Base-by-base conservation (phyloP, 768 basidiomycete species). In the Gloeopeniophorella convolvens region DNA sequence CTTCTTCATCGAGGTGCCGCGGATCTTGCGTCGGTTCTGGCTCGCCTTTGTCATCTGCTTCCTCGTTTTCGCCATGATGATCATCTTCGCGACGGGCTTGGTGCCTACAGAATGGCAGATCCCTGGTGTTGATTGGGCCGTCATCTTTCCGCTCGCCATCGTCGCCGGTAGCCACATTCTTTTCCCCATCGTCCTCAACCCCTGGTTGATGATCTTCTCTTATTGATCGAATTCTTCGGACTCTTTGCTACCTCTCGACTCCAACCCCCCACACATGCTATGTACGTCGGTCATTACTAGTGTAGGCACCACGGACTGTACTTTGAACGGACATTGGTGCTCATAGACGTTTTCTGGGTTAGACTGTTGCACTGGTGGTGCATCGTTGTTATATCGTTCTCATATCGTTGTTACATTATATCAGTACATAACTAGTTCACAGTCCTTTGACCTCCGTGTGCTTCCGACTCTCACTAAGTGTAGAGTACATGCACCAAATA, bases 1-100 rank as follows among this genome's bases (percentile, higher is more conserved):
- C 63, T 92, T 95, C 72, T 92, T 87, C 78, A 78, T 85, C 48
- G 91, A 95, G 65, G 80, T 92, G 11, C 92, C 92, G 1, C 78
- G 79, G 49, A 91, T 94, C 62, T 70, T 84, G 61, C 80, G 80
- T 56, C 83, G 89, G 3, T 94, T 89, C 70, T 82, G 85, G 74
- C 60, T 79, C 40, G 76, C 78, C 35, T 72, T 89, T 54, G 50
- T 76, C 16, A 48, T 87, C 18, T 81, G 77, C 39, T 69, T 80
- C 56, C 48, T 72, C 15, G 54, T 71, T 10, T 70, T 83, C 53
- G 72, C 67, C 8, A 71, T 64, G 36, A 82, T 90, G 63, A 64
- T 80, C 49, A 56, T 92, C 24, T 68, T 89, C 30, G 60, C 69
- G n/a, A 68, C 66, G n/a, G 56, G 66, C 3, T 31, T 83, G 12